Conservation (phyloP, 768 basidiomycete species). For the Lactarius indigo region DNA sequence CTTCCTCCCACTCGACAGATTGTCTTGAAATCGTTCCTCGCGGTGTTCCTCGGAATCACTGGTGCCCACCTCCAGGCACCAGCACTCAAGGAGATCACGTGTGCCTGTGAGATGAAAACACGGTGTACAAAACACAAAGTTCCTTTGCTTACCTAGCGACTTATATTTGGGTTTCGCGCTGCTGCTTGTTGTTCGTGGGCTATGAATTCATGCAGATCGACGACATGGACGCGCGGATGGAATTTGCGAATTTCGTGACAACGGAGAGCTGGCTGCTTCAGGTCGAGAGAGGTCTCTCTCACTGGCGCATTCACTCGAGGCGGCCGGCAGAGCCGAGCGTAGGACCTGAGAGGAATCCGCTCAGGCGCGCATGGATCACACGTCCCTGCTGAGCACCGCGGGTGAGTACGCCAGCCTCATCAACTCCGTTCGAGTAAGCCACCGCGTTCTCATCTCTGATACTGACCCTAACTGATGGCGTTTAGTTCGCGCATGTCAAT, state of each 20-base stretch:
- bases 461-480: slow-evolving; percentile 53
- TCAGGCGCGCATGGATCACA: slow-evolving; percentile 80
- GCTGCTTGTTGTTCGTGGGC: neutral
- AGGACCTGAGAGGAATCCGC: slow-evolving; percentile 67
- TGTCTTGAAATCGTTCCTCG: slow-evolving; percentile 60
- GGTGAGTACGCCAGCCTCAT: slow-evolving; percentile 95
- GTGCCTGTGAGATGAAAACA: slow-evolving; percentile 85
- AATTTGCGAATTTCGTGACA: slow-evolving; percentile 23
- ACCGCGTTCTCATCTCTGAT: neutral
- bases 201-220: slow-evolving; percentile 20
- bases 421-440: slow-evolving; percentile 69
- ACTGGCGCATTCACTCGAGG: slow-evolving; percentile 58
- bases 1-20: slow-evolving; percentile 51
- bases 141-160: neutral
- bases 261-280: slow-evolving; percentile 55
- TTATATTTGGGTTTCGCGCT: neutral
- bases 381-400: slow-evolving; percentile 75
- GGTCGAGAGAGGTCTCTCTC: slow-evolving; percentile 75
- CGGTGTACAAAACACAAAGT: slow-evolving; percentile 45
- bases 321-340: slow-evolving; percentile 69
- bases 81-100: slow-evolving; percentile 73
- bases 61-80: slow-evolving; percentile 72
- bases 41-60: slow-evolving; percentile 62
- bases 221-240: slow-evolving; percentile 26
- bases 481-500: slow-evolving; percentile 84